Evolutionary conservation across 2,329 filamentous ascomycete species (phyloP), one percentile per base, ranked within the genome.

Genomic region (Sarocladium oryzae): DNA sequence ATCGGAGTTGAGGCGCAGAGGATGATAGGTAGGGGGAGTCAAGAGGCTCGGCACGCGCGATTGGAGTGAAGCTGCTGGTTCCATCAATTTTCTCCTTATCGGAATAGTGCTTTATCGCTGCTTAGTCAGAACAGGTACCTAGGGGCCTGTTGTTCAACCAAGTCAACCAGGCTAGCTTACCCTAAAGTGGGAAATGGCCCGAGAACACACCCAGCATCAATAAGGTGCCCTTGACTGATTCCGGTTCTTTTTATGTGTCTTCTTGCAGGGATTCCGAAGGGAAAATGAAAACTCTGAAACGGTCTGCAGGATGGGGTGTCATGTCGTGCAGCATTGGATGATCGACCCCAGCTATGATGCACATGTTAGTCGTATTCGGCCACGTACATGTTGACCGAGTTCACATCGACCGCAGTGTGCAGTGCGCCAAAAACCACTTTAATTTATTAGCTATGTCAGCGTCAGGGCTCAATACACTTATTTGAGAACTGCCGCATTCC

Each of bases 51-150:
- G 24, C 16, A 36, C 24, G 35, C 26, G 49, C 45, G 18, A 4
- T 16, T 38, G 26, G 36, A 40, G 15, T n/a, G 21, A 26, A 30
- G 21, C 28, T 51, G 16, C 28, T 15, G 28, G 45, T 26, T 48
- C 43, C 43, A 26, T 32, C 43, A 48, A 48, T 48, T 48, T 48
- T 48, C 43, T 48, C 43, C 43, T 48, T 48, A 48, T 48, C 43
- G 43, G 43, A 11, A 11, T 26, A 6, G 16, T 26, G 40, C 26
- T 48, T 48, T 48, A 48, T 48, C 43, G 4, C 5, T 20, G 43
- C 43, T 48, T 24, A 48, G 9, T 48, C 43, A 48, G 32, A 4
- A 10, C 6, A 8, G 8, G 11, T 45, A n/a, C 21, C 37, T 41
- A 6, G n/a, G 8, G 7, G n/a, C 15, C 33, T 32, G 28, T 32